Percentiles rank a stretch among this genome's conserved stretches.
Conservation (phyloP, 306 rosid genomes). For the Vigna trinervia region DNA sequence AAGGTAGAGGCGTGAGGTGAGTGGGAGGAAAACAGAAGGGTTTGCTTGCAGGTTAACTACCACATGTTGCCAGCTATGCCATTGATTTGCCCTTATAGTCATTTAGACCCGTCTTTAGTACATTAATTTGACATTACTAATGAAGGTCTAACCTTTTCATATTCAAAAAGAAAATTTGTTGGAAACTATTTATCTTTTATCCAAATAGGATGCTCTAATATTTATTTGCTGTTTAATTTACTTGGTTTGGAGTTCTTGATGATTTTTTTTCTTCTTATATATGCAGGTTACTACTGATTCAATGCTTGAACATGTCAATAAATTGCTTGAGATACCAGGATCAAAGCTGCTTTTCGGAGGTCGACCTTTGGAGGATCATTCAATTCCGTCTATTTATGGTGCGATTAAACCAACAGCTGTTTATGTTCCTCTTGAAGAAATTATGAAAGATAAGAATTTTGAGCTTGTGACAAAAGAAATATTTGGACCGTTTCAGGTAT, state of each 20-base stretch:
- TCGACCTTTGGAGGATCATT: constrained; percentile 70
- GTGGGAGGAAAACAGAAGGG: not conserved
- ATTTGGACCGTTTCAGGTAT: constrained; percentile 96
- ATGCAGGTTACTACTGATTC: constrained; percentile 74
- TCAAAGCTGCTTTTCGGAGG: constrained; percentile 94
- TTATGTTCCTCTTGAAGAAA: constrained; percentile 87
- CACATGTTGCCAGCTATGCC: not conserved
- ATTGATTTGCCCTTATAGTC: constrained; percentile 3
- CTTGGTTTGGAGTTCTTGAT: constrained; percentile 37
- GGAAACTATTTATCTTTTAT: constrained; percentile 50
- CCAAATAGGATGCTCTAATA: not conserved
- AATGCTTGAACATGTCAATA: constrained; percentile 79
- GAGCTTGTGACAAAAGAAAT: constrained; percentile 91
- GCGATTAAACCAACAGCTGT: constrained; percentile 89
- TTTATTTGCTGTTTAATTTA: constrained; percentile 16
- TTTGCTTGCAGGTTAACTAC: constrained; percentile 21
- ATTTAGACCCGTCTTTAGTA: not conserved
- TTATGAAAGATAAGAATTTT: constrained; percentile 72
- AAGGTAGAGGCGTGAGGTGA: not conserved
- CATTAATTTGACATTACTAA: not conserved
- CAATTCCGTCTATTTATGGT: constrained; percentile 85
- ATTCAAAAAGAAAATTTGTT: constrained; percentile 43
- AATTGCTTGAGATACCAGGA: constrained; percentile 84
- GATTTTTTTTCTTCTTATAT: constrained; percentile 35
- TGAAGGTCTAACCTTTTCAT: not conserved